phyloP scores from a whole-genome alignment of 768 basidiomycete species.

The Amyloporia xantha region DNA sequence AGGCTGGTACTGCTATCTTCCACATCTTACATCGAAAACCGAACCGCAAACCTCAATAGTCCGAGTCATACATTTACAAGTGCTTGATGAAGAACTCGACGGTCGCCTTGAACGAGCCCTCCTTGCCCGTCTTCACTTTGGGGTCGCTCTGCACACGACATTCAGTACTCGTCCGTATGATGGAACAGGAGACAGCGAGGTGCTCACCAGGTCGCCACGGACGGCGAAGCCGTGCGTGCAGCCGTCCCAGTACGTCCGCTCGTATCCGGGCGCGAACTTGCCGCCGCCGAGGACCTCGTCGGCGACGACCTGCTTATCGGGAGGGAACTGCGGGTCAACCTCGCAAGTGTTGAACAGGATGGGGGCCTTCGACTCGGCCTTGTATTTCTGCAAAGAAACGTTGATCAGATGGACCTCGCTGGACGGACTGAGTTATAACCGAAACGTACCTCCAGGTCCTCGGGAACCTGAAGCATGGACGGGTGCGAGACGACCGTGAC shows the following conservation, averaged over 20 bases:
- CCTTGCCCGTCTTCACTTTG: constrained; percentile 50
- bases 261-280: constrained; percentile 33
- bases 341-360: constrained; percentile 38
- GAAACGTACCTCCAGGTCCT: constrained; percentile 30
- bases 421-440: background rate
- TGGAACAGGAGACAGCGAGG: background rate
- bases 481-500: constrained; percentile 42
- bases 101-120: constrained; percentile 51
- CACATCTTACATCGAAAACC: no score
- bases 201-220: constrained; percentile 31
- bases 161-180: background rate
- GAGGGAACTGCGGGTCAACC: constrained; percentile 27
- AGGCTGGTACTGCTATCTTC: no score
- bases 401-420: background rate
- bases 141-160: constrained; percentile 27
- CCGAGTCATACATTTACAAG: no score
- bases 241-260: constrained; percentile 25
- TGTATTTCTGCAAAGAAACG: constrained; percentile 25
- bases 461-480: constrained; percentile 32
- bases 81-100: constrained; percentile 46
- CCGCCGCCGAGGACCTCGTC: constrained; percentile 34
- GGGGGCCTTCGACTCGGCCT: constrained; percentile 28
- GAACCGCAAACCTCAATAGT: no score
- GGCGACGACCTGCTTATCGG: constrained; percentile 25
- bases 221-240: constrained; percentile 32